A percentile compares a stretch with the other conserved stretches of the same genome.
Conservation (phyloP, 441 rosid genomes). For the Populus tomentosa region DNA sequence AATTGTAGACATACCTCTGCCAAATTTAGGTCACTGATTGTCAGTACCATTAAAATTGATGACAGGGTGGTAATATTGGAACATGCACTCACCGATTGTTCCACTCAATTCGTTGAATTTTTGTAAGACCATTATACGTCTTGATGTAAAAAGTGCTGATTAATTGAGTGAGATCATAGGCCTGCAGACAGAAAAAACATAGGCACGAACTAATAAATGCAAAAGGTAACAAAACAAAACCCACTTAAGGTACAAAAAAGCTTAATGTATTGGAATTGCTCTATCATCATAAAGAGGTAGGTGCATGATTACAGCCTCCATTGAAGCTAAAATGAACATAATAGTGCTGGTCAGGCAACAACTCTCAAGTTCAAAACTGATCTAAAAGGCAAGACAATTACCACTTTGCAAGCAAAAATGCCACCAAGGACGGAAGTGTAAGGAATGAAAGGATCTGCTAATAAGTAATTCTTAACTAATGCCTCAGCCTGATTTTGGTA, state of each 20-base stretch:
- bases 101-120: conserved; percentile 42
- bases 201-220: background rate
- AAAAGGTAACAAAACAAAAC: background rate
- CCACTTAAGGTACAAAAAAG: background rate
- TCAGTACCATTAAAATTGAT: background rate
- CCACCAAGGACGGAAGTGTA: conserved; percentile 52
- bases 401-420: conserved; percentile 50
- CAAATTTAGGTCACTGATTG: conserved; percentile 5
- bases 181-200: conserved; percentile 23
- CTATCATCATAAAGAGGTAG: background rate
- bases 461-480: conserved; percentile 44
- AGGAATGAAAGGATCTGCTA: conserved; percentile 50
- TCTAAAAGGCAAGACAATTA: conserved; percentile 13
- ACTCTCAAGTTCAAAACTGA: conserved; percentile 1
- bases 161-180: conserved; percentile 37
- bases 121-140: conserved; percentile 37
- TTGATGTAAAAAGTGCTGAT: conserved; percentile 40
- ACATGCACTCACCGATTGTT: conserved; percentile 34
- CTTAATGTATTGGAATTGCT: background rate
- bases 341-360: background rate
- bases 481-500: conserved; percentile 46
- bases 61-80: background rate
- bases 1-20: conserved; percentile 24
- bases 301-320: background rate
- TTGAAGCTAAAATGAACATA: background rate